Base-by-base conservation (phyloP, 139 green algal species). In the Raphidocelis subcapitata region DNA sequence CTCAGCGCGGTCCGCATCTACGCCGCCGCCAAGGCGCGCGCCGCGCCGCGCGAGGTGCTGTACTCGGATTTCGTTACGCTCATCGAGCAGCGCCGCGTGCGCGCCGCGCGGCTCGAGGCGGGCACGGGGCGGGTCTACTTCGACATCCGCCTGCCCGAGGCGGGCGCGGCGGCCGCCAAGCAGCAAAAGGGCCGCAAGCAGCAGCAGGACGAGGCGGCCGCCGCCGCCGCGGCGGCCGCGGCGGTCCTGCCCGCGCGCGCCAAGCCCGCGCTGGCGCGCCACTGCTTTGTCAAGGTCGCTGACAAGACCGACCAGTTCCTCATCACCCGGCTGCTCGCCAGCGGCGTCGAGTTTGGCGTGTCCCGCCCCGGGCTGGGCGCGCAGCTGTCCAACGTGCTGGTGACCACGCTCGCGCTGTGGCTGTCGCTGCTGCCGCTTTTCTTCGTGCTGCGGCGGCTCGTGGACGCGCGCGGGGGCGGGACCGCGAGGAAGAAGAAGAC, bases 401-500 rank as follows among this genome's bases (percentile, higher is more conserved):
- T 94, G 26, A 86, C 79, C 0, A 69, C 75, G 10, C 57, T 88
- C 32, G 77, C 77, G 31, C 66, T 97, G 56, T 97, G 93, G 93
- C 67, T 97, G n/a, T 92, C 93, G 16, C 79, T 96, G 60, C 31
- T 94, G 31, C 93, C 93, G 4, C 67, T 97, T 37, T 82, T 95
- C 55, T 90, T 91, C 59, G 47, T 96, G 24, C 69, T 94, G 65
- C 76, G 86, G 23, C 70, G 79, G 0, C 72, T 91, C 29, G 37
- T 81, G 8, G 70, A 77, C 47, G 62, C 24, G 46, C 44, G 70
- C 21, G 70, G 41, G 29, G 61, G 65, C 28, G 51, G 32, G 8
- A 12, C 24, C 14, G 33, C 65, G 36, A 74, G 76, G 36, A 33
- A 37, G 2, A 83, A 75, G 69, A 84, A 75, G 56, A 56, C 47